Evolutionary conservation across 2,329 filamentous ascomycete species (phyloP), one percentile per base, ranked within the genome.

Genomic region (Nothomitra cinnamomea): DNA sequence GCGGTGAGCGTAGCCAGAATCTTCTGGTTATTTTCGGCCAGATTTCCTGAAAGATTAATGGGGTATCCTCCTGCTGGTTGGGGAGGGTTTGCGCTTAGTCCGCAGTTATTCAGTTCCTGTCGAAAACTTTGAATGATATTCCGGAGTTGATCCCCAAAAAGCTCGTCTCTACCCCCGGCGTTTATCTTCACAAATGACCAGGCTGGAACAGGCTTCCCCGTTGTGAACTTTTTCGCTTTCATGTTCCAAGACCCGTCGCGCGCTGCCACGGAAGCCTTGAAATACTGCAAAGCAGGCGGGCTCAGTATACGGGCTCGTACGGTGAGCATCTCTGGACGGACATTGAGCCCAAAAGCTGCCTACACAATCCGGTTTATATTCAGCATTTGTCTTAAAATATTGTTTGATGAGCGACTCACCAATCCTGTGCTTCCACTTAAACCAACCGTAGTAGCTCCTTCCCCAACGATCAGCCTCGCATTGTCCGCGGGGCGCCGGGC

Each of bases 171-270:
- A 0, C 60, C 59, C 65, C 66, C 67, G 6, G 55, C 57, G 7
- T 53, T 52, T 17, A 69, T 49, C 0, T 51, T 53, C 7, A 79
- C 56, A 61, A 66, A 77, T 0, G 72, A 70, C 75, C 79, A 83
- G 0, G 62, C 65, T 0, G 64, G 61, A 32, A 82, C 73, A 4
- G 53, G 61, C 0, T 76, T 75, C 0, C 74, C 60, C 50, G 69
- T 75, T 7, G 70, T 67, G 47, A 89, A 82, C 55, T 72, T 74
- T 13, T 78, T 71, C 0, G 69, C 64, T 0, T 58, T 65, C 70
- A 90, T 76, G 60, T 88, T 87, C 86, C 85, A 92, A 1, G 73
- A 72, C 0, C 82, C 85, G n/a, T 69, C 66, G 1, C 54, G 57
- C 0, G 75, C 67, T 1, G 51, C 62, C 3, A 73, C 55, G 5